Percentiles rank a stretch among this genome's conserved stretches.
phyloP scores from a whole-genome alignment of 345 rosid species.

The Psidium friedrichsthalianum region DNA sequence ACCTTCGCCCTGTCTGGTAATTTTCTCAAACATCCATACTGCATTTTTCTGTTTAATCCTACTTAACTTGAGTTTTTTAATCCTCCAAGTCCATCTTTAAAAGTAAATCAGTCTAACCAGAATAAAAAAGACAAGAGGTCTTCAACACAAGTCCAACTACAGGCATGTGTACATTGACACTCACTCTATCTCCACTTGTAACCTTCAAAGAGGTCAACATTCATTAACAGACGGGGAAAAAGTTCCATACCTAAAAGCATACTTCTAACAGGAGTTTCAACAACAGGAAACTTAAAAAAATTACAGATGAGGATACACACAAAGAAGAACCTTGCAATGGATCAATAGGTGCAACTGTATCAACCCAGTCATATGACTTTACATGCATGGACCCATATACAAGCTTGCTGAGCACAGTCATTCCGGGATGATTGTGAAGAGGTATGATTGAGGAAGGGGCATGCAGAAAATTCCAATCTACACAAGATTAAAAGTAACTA shows the following conservation, averaged over 20 bases:
- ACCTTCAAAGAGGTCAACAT: neutral
- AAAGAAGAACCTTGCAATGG: constrained; percentile 43
- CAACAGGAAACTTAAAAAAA: neutral
- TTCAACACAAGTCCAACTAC: neutral
- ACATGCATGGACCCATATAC: constrained; percentile 82
- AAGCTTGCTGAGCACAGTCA: constrained; percentile 95
- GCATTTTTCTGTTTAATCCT: neutral
- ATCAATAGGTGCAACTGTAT: constrained; percentile 34
- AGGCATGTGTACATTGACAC: neutral
- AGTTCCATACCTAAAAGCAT: neutral
- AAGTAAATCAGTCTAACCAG: neutral
- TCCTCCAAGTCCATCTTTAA: neutral
- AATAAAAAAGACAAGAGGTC: neutral
- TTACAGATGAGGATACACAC: neutral
- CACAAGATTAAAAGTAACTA: neutral
- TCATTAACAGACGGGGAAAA: neutral
- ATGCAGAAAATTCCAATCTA: constrained; percentile 98
- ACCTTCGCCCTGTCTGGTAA: neutral
- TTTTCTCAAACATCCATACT: neutral
- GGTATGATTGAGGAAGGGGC: constrained; percentile 54
- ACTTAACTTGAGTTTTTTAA: neutral
- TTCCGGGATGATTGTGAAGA: constrained; percentile 79
- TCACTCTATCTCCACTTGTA: neutral
- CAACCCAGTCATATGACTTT: constrained; percentile 80
- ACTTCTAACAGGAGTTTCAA: neutral